A percentile compares a stretch with the other conserved stretches of the same genome.
Conservation (phyloP, 2,329 filamentous ascomycete species). For the Penicillium janthinellum region DNA sequence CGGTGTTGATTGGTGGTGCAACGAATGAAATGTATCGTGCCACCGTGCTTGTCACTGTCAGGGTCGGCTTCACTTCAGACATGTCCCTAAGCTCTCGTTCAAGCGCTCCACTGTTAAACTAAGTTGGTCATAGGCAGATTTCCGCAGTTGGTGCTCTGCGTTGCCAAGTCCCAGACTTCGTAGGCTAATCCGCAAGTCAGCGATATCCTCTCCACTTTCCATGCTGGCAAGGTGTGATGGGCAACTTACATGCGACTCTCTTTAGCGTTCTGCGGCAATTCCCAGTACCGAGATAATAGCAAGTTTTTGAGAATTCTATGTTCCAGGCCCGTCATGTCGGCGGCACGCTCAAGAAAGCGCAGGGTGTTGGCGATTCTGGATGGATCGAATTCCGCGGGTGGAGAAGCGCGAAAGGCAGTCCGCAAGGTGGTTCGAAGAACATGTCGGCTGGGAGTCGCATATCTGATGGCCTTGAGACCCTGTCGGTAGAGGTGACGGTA, state of each 20-base stretch:
- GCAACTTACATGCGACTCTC: slow-evolving; percentile 36
- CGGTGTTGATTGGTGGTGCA: slow-evolving; percentile 10
- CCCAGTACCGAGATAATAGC: slow-evolving; percentile 48
- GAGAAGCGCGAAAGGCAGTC: slow-evolving; percentile 44
- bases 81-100: slow-evolving; percentile 52
- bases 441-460: slow-evolving; percentile 59
- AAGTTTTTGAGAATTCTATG: slow-evolving; percentile 52
- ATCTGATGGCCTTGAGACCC: slow-evolving; percentile 57
- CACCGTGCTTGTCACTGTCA: neutral
- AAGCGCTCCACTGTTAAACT: slow-evolving; percentile 49
- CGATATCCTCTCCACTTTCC: slow-evolving; percentile 12
- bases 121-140: slow-evolving; percentile 44
- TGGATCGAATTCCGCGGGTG: slow-evolving; percentile 41
- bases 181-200: slow-evolving; percentile 32
- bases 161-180: slow-evolving; percentile 32
- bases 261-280: slow-evolving; percentile 35
- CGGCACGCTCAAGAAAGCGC: slow-evolving; percentile 47
- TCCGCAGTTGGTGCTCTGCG: slow-evolving; percentile 34
- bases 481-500: slow-evolving; percentile 61
- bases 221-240: neutral
- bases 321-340: slow-evolving; percentile 44
- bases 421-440: slow-evolving; percentile 51
- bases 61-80: slow-evolving; percentile 34
- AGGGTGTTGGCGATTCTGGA: slow-evolving; percentile 48
- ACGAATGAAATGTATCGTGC: slow-evolving; percentile 17